These are phyloP conservation scores for Cyclocybe cylindracea DNA, from an alignment of 768 basidiomycete species.

Conservation along the genomic window DNA sequence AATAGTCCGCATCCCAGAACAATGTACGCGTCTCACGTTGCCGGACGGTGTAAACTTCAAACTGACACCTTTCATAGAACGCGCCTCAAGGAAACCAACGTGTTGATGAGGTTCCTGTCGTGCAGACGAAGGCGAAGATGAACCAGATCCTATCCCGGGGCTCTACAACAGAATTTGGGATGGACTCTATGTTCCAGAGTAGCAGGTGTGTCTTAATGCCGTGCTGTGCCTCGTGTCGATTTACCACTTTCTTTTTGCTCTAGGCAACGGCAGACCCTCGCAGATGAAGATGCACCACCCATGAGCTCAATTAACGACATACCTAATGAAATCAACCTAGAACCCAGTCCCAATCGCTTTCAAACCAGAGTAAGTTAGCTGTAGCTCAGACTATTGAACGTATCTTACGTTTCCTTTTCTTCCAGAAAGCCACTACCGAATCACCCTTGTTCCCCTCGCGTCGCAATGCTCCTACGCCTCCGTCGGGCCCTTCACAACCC, in stretches of 20 bases:
- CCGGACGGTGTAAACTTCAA: background rate
- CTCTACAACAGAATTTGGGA: slow-evolving; percentile 71
- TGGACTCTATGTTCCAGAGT: slow-evolving; percentile 85
- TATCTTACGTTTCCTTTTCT: background rate
- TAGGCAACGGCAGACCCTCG: slow-evolving; percentile 61
- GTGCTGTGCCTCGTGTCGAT: slow-evolving; percentile 5
- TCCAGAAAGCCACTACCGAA: slow-evolving; percentile 41
- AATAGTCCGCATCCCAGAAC: slow-evolving; percentile 62
- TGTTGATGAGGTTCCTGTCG: slow-evolving; percentile 71
- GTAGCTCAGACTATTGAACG: too few relatives aligned
- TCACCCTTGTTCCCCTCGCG: slow-evolving; percentile 35
- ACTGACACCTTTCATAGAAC: slow-evolving; percentile 29
- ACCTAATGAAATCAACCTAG: slow-evolving; percentile 53
- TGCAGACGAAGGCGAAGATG: slow-evolving; percentile 81
- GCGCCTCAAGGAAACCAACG: slow-evolving; percentile 60
- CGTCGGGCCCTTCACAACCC: slow-evolving; percentile 38
- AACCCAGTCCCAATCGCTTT: slow-evolving; percentile 41
- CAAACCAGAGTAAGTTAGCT: slow-evolving; percentile 41
- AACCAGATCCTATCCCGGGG: slow-evolving; percentile 68
- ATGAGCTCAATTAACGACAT: slow-evolving; percentile 76
- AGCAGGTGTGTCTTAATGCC: slow-evolving; percentile 44
- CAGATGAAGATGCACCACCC: slow-evolving; percentile 83
- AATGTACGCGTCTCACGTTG: slow-evolving; percentile 39
- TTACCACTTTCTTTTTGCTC: background rate
- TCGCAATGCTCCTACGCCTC: slow-evolving; percentile 26